Evolutionary conservation across 208 protist species (phyloP), one percentile per base, ranked within the genome.

Genomic region (Crithidia acanthocephali): DNA sequence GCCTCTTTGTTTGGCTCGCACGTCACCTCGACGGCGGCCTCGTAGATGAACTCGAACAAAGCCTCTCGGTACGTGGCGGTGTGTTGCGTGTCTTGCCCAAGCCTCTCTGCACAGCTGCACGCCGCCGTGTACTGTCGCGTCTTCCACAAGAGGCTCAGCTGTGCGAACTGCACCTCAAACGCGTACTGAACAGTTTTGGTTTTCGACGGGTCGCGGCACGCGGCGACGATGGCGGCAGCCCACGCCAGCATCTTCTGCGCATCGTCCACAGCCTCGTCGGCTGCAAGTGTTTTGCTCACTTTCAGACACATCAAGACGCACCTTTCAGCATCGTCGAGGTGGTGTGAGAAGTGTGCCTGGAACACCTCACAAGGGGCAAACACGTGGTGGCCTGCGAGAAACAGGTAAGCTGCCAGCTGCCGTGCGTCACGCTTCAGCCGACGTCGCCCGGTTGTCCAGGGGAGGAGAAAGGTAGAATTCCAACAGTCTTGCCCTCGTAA

Each of bases 291-390:
- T 20, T 87, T 90, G 45, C 79, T 76, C 20, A 88, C 86, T 67
- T 94, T 93, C 9, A 95, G 70, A 51, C 88, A 95, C 80, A 95
- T 89, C 1, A 95, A 30, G 23, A 94, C 79, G 75, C 84, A 91
- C 48, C 88, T 84, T 55, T 94, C 87, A 1, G 79, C 76, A 22
- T 94, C 86, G 18, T 76, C 42, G 30, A 57, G 59, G 70, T 94
- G 91, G 47, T 81, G 64, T 1, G 62, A 68, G 55, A 94, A 76
- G 66, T 92, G 90, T 57, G 62, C 64, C 33, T 72, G 51, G 4
- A 58, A 70, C 37, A 90, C 77, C 22, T 77, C 63, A 0, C 30
- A 44, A 22, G 48, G 37, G 3, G 87, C 77, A 51, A 90, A 95
- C 28, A 81, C 73, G 57, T 83, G 80, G 62, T 91, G 85, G 9